Evolutionary conservation across 2,329 filamentous ascomycete genomes (phyloP), one percentile per base, ranked within the genome.

Genomic region (Penicillium sp.): DNA sequence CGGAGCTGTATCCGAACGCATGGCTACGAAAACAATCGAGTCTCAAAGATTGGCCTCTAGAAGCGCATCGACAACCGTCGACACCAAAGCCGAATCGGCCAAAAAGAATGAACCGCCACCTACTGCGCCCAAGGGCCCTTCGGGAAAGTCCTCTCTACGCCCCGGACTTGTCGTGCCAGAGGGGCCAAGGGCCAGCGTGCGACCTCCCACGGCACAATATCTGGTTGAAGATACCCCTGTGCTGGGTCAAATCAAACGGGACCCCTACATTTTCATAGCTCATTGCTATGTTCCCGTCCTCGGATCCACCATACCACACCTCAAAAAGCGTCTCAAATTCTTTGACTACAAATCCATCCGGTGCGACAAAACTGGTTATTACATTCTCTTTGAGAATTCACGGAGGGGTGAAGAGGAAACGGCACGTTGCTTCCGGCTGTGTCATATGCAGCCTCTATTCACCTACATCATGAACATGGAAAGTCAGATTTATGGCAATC

Each of bases 391-490:
- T 65, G 84, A 89, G 44, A 88, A 93, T 63, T 90, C 85, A 1
- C 82, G 84, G 48, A 79, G 81, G 7, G 93, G 93, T 2, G 87
- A 91, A 63, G 80, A 86, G 49, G 91, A 97, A 72, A 87, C 91
- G 0, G 87, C 90, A 60, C 82, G 89, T 55, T 97, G 92, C 68
- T 92, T 85, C 70, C 81, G 84, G 47, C 83, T 86, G 45, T 91
- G 89, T 59, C 87, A 97, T 68, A 87, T 89, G 68, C 87, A 88
- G 36, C 83, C 89, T 5, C 84, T 99, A 57, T 99, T 99, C 76
- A 97, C 89, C 1, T 97, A 97, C 62, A 81, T 83, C 54, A 93
- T 99, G 89, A 84, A 85, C 37, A 96, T 99, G 91, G 88, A 93
- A 67, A 86, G 91, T 49, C 88, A 88, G 58, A 80, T 82, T 55